Base-by-base conservation (phyloP, 1,284 basidiomycete species). In the Ceratorhiza oryzae-sativae region DNA sequence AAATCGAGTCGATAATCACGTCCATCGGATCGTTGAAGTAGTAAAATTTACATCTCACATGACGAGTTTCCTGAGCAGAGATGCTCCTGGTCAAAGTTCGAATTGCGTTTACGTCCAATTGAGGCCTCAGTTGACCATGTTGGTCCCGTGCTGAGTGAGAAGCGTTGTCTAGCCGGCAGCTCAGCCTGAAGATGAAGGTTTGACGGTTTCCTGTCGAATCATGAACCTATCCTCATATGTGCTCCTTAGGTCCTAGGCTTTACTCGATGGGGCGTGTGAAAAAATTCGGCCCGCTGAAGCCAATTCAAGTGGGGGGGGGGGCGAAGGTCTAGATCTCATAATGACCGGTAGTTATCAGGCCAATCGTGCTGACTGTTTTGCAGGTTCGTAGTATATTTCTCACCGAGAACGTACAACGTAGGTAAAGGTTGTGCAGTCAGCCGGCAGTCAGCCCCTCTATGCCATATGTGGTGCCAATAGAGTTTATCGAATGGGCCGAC, bases 1-100 rank as follows among this genome's bases (percentile, higher is more conserved):
- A 41, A 39, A 36, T 36, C 32, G 32, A 36, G 32, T 15, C 25
- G 36, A 41, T 41, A 41, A 58, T 39, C 55, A 58, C 36, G 55
- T 58, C 55, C 55, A 39, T 58, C 55, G 32, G 55, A 39, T n/a
- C 2, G 32, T 34, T n/a, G 20, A 27, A 58, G 32, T 39, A 6
- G 32, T 58, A 58, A 58, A 36, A 32, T 58, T 58, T 58, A 58
- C 55, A 58, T 58, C 55, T 58, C 55, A 58, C 55, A 58, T 58
- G 55, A 58, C 55, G 55, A 36, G 55, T 58, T 56, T 34, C 34
- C 53, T 36, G 34, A 9, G 15, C 3, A 27, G 18, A 58, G 55
- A 39, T 6, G 18, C 32, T 20, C 55, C 27, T 36, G 12, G 15
- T 41, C 20, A 34, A 58, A 58, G 32, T 13, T 36, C 55, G 55